phyloP scores from a whole-genome alignment of 1,284 basidiomycete genomes.

The Schizophyllum amplum region DNA sequence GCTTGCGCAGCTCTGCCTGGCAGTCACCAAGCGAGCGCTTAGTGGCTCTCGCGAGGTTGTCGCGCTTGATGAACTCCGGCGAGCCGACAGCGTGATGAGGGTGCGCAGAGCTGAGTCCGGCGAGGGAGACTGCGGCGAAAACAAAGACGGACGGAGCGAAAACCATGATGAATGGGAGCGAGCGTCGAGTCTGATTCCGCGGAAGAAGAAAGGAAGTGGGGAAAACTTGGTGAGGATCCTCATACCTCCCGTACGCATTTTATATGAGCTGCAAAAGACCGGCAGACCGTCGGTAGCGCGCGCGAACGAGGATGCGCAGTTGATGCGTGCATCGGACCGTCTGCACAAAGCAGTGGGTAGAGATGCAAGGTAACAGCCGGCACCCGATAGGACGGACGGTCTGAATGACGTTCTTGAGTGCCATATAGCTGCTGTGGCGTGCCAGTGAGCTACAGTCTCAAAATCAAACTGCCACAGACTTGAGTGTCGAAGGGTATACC shows the following conservation, averaged over 20 bases:
- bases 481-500: too few species aligned
- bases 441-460: too few species aligned
- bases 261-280: not conserved
- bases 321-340: not conserved
- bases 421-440: too few species aligned
- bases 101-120: conserved; percentile 7
- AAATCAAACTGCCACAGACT: too few species aligned
- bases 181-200: not conserved
- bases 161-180: conserved; percentile 4
- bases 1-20: conserved; percentile 7
- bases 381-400: not conserved
- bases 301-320: not conserved
- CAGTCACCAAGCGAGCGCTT: conserved; percentile 9
- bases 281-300: not conserved
- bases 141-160: conserved; percentile 6
- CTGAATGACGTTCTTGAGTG: not conserved
- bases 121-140: conserved; percentile 3
- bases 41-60: conserved; percentile 5
- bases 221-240: not conserved
- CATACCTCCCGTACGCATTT: not conserved
- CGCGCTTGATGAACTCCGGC: conserved; percentile 6
- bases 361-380: not conserved
- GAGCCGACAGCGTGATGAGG: conserved; percentile 4
- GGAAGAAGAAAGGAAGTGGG: not conserved
- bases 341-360: not conserved